Conservation (phyloP, 2,329 filamentous ascomycete species). For the Dactylellina cionopaga region DNA sequence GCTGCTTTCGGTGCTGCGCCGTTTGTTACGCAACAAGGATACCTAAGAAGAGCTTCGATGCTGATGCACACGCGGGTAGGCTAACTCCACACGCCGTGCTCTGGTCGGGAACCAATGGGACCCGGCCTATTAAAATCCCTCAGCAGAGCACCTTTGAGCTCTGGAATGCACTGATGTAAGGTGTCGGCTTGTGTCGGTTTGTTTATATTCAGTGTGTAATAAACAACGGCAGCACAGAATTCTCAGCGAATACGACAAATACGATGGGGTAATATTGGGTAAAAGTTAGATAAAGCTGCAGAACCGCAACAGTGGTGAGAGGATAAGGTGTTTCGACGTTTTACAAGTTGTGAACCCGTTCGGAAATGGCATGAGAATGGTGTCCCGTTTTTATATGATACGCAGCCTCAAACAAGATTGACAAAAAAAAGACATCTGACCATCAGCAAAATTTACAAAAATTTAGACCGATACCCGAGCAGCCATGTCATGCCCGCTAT, state of each 20-base stretch:
- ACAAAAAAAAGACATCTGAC: conserved; percentile 19
- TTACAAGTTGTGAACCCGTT: neutral
- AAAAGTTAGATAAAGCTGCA: neutral
- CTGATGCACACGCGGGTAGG: conserved; percentile 48
- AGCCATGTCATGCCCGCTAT: too few relatives aligned
- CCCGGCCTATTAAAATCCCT: conserved; percentile 51
- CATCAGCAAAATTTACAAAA: too few relatives aligned
- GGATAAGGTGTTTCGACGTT: conserved; percentile 33
- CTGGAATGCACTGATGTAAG: conserved; percentile 4
- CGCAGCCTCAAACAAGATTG: neutral
- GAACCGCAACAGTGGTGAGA: conserved; percentile 22
- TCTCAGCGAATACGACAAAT: conserved; percentile 11
- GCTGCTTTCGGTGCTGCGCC: conserved; percentile 23
- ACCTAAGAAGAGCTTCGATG: conserved; percentile 5
- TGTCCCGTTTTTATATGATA: conserved; percentile 38
- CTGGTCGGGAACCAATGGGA: conserved; percentile 38
- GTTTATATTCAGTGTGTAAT: neutral
- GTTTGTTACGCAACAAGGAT: conserved; percentile 44
- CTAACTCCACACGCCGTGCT: conserved; percentile 33
- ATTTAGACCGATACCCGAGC: conserved; percentile 50
- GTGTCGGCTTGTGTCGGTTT: conserved; percentile 42
- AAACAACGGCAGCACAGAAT: neutral
- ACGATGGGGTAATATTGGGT: conserved; percentile 21
- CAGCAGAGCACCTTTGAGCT: conserved; percentile 3
- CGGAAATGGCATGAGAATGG: conserved; percentile 49